Conservation (phyloP, 2,329 filamentous ascomycete species). For the Alternaria gaisen region DNA sequence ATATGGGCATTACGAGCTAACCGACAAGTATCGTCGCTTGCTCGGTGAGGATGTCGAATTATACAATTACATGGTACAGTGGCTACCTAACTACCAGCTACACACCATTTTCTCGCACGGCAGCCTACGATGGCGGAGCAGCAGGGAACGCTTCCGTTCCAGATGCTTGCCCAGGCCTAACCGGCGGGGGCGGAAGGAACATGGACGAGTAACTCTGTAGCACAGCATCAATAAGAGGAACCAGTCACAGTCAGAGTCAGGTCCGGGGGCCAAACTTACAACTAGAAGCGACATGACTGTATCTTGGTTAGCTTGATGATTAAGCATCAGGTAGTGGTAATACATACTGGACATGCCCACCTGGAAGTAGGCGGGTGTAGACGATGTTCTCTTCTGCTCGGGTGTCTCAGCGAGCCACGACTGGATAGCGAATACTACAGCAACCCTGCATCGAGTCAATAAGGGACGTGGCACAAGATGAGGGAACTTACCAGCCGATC, state of each 20-base stretch:
- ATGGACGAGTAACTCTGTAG: constrained; percentile 67
- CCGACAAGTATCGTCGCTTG: constrained; percentile 5
- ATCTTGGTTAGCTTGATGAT: constrained; percentile 17
- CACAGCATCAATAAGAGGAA: constrained; percentile 24
- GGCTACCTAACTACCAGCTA: constrained; percentile 15
- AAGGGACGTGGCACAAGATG: constrained; percentile 14
- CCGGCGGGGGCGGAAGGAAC: constrained; percentile 66
- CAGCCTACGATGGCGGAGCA: constrained; percentile 52
- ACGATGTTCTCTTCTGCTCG: constrained; percentile 68
- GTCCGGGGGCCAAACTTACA: constrained; percentile 43
- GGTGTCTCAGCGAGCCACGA: constrained; percentile 80
- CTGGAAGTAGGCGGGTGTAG: constrained; percentile 77
- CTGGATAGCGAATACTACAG: constrained; percentile 77
- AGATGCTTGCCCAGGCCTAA: constrained; percentile 44
- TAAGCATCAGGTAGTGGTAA: neutral
- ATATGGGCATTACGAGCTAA: constrained; percentile 2
- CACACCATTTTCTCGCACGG: constrained; percentile 4
- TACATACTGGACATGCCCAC: constrained; percentile 80
- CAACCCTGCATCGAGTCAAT: constrained; percentile 62
- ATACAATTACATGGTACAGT: constrained; percentile 28
- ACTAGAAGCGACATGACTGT: constrained; percentile 57
- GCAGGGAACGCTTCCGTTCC: constrained; percentile 60
- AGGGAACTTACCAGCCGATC: constrained; percentile 66
- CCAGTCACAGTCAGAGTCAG: neutral
- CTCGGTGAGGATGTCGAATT: constrained; percentile 12